A percentile compares a stretch with the other conserved stretches of the same genome.
Evolutionary conservation across 2,329 filamentous ascomycete genomes (phyloP).

Genomic region (Dactylellina parvicollis): DNA sequence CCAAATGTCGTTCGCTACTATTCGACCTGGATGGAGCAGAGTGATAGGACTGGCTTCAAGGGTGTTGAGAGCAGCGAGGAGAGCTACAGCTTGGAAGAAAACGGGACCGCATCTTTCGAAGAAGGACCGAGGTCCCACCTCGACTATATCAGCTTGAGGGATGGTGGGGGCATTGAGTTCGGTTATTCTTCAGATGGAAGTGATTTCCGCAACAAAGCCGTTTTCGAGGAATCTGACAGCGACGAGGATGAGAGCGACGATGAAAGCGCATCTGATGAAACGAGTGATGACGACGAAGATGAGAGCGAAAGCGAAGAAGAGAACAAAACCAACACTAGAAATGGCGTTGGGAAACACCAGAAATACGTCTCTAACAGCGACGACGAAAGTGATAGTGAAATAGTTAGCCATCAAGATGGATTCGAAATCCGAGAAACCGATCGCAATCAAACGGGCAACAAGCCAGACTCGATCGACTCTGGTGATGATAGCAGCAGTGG

Average conservation of each 20-base stretch:
- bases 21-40: constrained; percentile 90
- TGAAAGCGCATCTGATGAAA: not conserved
- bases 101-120: constrained; percentile 34
- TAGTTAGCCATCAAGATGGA: constrained; percentile 2
- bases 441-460: constrained; percentile 61
- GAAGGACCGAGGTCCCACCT: constrained; percentile 61
- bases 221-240: constrained; percentile 61
- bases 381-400: constrained; percentile 54
- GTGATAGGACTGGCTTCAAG: constrained; percentile 55
- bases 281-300: constrained; percentile 61
- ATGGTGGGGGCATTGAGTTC: constrained; percentile 64
- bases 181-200: constrained; percentile 69
- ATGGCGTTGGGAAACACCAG: not conserved
- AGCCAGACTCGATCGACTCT: constrained; percentile 63
- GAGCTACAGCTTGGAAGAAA: constrained; percentile 44
- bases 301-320: constrained; percentile 64
- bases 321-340: constrained; percentile 58
- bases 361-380: constrained; percentile 57
- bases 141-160: constrained; percentile 53
- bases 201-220: constrained; percentile 61
- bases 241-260: constrained; percentile 61
- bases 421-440: constrained; percentile 57
- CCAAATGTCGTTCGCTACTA: constrained; percentile 90
- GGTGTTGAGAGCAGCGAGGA: constrained; percentile 50
- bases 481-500: constrained; percentile 14